Percentiles rank a stretch among this genome's conserved stretches.
Evolutionary conservation across 2,329 filamentous ascomycete species (phyloP).

Genomic region (Aureobasidium sp.): DNA sequence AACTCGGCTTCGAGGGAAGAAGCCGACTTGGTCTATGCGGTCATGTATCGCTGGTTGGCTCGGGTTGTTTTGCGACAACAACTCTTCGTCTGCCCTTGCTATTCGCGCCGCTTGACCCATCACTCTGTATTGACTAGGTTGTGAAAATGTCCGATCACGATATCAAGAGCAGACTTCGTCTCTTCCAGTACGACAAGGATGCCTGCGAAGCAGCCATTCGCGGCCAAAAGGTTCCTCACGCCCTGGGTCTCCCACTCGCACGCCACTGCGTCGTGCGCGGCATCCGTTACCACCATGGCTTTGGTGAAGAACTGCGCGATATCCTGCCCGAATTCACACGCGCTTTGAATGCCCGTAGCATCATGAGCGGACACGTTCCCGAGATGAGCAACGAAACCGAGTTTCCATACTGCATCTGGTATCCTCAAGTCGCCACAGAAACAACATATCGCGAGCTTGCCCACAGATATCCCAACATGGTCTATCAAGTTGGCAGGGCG

Average conservation of each 20-base stretch:
- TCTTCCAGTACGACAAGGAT: neutral
- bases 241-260: neutral
- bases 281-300: conserved; percentile 20
- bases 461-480: conserved; percentile 24
- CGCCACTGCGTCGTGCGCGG: conserved; percentile 16
- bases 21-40: too few species aligned
- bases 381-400: conserved; percentile 21
- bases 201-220: conserved; percentile 4
- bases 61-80: too few species aligned
- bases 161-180: neutral
- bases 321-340: conserved; percentile 18
- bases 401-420: conserved; percentile 39
- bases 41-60: too few species aligned
- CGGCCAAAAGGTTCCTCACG: neutral
- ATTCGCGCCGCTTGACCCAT: too few species aligned
- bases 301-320: conserved; percentile 15
- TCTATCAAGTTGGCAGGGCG: conserved; percentile 35
- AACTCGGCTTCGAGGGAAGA: too few species aligned
- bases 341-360: conserved; percentile 30
- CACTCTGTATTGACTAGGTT: neutral
- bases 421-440: conserved; percentile 33
- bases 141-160: neutral
- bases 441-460: conserved; percentile 33
- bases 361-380: conserved; percentile 34
- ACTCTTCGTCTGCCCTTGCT: too few species aligned